Evolutionary conservation across 1,284 basidiomycete genomes (phyloP).

Genomic region (Coniophora puteana): DNA sequence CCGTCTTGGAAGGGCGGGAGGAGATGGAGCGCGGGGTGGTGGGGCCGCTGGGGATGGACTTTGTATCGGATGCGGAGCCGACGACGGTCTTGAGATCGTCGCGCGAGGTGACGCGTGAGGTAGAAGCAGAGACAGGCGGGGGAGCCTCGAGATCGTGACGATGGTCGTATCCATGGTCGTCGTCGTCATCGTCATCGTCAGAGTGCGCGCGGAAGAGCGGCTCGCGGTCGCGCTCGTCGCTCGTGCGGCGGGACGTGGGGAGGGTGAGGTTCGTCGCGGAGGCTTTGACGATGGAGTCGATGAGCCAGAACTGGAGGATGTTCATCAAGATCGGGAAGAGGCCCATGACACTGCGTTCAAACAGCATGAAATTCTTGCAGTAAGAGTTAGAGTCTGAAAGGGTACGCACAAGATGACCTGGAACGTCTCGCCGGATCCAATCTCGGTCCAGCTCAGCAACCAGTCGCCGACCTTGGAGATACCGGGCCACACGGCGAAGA

Average conservation of each 20-base stretch:
- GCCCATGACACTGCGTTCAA: conserved; percentile 72
- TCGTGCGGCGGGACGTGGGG: conserved; percentile 31
- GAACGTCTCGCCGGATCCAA: conserved; percentile 50
- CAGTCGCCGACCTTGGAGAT: conserved; percentile 77
- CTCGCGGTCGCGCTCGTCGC: conserved; percentile 46
- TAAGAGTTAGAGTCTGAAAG: conserved; percentile 2
- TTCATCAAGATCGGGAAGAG: conserved; percentile 95
- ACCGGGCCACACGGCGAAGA: conserved; percentile 70
- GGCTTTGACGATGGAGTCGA: conserved; percentile 84
- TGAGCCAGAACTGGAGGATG: conserved; percentile 84
- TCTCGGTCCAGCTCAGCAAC: conserved; percentile 79
- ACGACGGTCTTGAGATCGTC: conserved; percentile 26
- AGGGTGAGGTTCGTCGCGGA: conserved; percentile 38
- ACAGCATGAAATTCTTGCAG: conserved; percentile 8
- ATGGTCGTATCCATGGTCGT: conserved; percentile 13
- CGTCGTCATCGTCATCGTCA: conserved; percentile 55
- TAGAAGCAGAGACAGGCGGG: conserved; percentile 29
- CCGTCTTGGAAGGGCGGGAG: too few relatives aligned
- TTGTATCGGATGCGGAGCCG: conserved; percentile 27
- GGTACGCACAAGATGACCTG: conserved; percentile 80
- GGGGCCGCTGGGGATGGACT: conserved; percentile 29
- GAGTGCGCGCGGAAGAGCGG: conserved; percentile 49
- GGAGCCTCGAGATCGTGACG: conserved; percentile 44
- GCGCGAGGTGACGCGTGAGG: conserved; percentile 30
- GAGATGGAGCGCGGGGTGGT: conserved; percentile 24